Evolutionary conservation across 495 filamentous ascomycete genomes (phyloP).

Genomic region (Neurospora sp.): DNA sequence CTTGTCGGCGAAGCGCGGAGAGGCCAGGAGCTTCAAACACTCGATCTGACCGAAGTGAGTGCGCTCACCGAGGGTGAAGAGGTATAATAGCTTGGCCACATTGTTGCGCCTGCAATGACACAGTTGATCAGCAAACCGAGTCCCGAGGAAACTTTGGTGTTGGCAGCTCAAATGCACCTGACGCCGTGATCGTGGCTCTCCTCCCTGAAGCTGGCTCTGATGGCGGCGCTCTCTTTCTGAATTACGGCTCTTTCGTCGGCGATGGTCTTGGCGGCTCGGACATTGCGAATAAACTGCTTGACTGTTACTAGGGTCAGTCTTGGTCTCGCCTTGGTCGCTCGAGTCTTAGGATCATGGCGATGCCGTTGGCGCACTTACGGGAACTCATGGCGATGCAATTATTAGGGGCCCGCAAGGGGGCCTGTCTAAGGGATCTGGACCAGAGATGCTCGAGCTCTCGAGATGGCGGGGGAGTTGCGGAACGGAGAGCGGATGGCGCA

Average conservation of each 20-base stretch:
- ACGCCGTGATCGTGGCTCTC: slow-evolving; percentile 86
- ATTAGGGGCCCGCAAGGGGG: slow-evolving; percentile 29
- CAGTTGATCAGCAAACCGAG: slow-evolving; percentile 8
- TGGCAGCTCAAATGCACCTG: slow-evolving; percentile 44
- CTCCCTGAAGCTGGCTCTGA: slow-evolving; percentile 92
- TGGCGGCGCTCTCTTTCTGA: slow-evolving; percentile 96
- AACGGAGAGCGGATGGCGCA: background rate
- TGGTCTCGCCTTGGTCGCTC: background rate
- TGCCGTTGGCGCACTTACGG: slow-evolving; percentile 20
- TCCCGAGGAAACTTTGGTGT: background rate
- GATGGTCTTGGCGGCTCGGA: slow-evolving; percentile 95
- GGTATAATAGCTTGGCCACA: slow-evolving; percentile 94
- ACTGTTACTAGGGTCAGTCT: slow-evolving; percentile 41
- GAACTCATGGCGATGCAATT: slow-evolving; percentile 34
- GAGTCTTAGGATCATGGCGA: background rate
- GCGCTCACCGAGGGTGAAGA: slow-evolving; percentile 95
- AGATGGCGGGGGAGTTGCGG: background rate
- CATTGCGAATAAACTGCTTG: slow-evolving; percentile 99
- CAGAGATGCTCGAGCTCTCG: slow-evolving; percentile 12
- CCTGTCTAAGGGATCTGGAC: slow-evolving; percentile 26
- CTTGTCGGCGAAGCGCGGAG: slow-evolving; percentile 96
- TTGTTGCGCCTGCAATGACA: slow-evolving; percentile 74
- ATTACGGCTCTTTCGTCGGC: slow-evolving; percentile 97
- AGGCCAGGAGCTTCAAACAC: slow-evolving; percentile 94
- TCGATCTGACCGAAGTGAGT: slow-evolving; percentile 99